Conservation (phyloP, 148 eudicot species). For the Dianthus caryophyllus region DNA sequence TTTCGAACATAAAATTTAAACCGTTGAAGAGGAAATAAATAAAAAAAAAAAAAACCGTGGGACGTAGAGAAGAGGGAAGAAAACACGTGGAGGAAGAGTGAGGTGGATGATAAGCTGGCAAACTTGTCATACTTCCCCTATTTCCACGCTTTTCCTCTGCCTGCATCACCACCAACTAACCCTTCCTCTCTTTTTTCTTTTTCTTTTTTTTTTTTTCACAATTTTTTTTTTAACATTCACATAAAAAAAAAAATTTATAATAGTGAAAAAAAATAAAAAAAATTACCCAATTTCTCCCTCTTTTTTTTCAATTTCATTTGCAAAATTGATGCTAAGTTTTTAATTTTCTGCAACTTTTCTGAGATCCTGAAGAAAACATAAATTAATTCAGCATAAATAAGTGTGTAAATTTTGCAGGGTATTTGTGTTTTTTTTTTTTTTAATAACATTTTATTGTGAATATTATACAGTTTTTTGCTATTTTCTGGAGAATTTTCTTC, state of each 20-base stretch:
- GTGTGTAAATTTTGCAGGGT: not conserved
- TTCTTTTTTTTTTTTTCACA: not conserved
- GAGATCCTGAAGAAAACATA: not conserved
- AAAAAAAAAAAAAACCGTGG: too few species aligned
- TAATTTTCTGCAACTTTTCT: constrained; percentile 9
- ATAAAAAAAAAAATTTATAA: not conserved
- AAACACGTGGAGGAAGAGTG: constrained; percentile 6
- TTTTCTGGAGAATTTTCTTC: constrained; percentile 7
- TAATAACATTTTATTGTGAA: not conserved
- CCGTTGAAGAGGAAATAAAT: too few species aligned
- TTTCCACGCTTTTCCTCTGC: constrained; percentile 17
- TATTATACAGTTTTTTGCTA: constrained; percentile 1
- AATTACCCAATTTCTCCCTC: not conserved
- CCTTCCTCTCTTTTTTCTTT: too few species aligned
- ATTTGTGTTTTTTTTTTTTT: not conserved
- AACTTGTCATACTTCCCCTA: not conserved
- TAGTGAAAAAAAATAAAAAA: not conserved
- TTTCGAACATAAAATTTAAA: too few species aligned
- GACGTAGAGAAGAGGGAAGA: constrained; percentile 20
- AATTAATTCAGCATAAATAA: not conserved
- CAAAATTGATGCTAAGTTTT: not conserved
- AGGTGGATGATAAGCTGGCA: constrained; percentile 38
- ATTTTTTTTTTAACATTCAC: not conserved
- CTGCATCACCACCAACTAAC: constrained; percentile 6
- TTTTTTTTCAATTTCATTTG: not conserved